phyloP scores from a whole-genome alignment of 2,329 filamentous ascomycete species.

The Elsinoe fawcettii region DNA sequence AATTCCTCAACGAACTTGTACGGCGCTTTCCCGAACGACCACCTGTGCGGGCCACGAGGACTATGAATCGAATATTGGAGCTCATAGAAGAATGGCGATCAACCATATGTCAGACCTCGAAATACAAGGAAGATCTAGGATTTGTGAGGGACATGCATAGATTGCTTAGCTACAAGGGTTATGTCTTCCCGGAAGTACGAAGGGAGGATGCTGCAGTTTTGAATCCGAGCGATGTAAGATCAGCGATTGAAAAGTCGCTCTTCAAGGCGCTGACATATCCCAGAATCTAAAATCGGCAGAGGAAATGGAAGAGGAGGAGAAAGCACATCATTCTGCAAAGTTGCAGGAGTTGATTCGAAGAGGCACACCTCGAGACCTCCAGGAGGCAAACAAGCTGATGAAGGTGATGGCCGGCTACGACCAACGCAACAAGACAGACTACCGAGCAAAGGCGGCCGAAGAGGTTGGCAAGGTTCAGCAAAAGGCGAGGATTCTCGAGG shows the following conservation, averaged over 20 bases:
- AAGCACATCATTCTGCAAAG: slow-evolving; percentile 92
- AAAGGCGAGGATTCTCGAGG: slow-evolving; percentile 85
- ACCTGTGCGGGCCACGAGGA: slow-evolving; percentile 73
- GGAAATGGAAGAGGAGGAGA: slow-evolving; percentile 97
- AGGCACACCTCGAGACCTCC: slow-evolving; percentile 83
- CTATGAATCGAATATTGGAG: slow-evolving; percentile 88
- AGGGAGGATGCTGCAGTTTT: slow-evolving; percentile 91
- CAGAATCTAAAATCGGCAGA: slow-evolving; percentile 92
- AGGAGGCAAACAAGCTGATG: slow-evolving; percentile 96
- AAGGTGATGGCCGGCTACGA: slow-evolving; percentile 99
- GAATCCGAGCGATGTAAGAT: slow-evolving; percentile 87
- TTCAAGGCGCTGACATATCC: slow-evolving; percentile 21
- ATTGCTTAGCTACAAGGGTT: slow-evolving; percentile 91
- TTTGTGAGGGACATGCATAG: slow-evolving; percentile 98
- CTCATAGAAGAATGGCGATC: slow-evolving; percentile 97
- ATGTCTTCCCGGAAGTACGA: slow-evolving; percentile 85
- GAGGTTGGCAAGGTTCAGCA: slow-evolving; percentile 93
- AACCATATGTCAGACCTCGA: slow-evolving; percentile 95
- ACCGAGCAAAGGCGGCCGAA: slow-evolving; percentile 92
- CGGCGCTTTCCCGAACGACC: slow-evolving; percentile 91
- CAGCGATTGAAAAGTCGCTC: background rate
- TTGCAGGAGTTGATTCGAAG: slow-evolving; percentile 91
- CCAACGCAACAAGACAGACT: slow-evolving; percentile 91
- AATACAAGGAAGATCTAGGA: slow-evolving; percentile 93
- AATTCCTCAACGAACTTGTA: slow-evolving; percentile 97